Conservation (phyloP, 1,139 yeast genomes). For the Yamadazyma kanchanaburiensis region DNA sequence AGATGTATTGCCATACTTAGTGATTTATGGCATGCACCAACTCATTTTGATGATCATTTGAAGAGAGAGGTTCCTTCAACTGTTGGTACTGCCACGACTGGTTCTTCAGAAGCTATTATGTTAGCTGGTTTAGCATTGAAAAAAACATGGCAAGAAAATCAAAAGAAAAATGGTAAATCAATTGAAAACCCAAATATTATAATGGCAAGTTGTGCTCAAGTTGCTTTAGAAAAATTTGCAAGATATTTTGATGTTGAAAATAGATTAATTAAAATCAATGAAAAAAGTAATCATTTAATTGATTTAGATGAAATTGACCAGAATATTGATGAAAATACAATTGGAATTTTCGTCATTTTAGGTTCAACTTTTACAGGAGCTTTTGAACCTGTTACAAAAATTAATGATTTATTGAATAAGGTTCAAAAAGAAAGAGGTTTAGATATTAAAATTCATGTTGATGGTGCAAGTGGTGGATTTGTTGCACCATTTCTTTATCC, state of each 20-base stretch:
- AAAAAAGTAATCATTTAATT: slow-evolving; percentile 59
- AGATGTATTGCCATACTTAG: slow-evolving; percentile 81
- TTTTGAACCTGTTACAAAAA: slow-evolving; percentile 70
- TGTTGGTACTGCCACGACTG: slow-evolving; percentile 89
- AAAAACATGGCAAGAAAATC: slow-evolving; percentile 76
- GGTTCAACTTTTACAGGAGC: slow-evolving; percentile 95
- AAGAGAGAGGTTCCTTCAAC: slow-evolving; percentile 39
- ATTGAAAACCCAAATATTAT: slow-evolving; percentile 73
- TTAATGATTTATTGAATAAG: slow-evolving; percentile 61
- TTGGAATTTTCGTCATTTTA: slow-evolving; percentile 83
- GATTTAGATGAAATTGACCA: slow-evolving; percentile 59
- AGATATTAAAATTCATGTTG: slow-evolving; percentile 81
- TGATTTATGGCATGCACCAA: slow-evolving; percentile 78
- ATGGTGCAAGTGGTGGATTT: slow-evolving; percentile 91
- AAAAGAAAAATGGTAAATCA: slow-evolving; percentile 58
- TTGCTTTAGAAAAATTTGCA: slow-evolving; percentile 91
- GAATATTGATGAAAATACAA: slow-evolving; percentile 82
- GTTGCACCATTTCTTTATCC: slow-evolving; percentile 84
- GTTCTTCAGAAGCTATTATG: slow-evolving; percentile 92
- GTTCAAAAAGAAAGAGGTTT: slow-evolving; percentile 66
- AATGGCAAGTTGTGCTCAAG: slow-evolving; percentile 96
- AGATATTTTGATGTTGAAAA: slow-evolving; percentile 90
- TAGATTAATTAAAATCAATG: slow-evolving; percentile 65
- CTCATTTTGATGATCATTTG: slow-evolving; percentile 20
- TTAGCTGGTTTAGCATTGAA: slow-evolving; percentile 91